phyloP scores from a whole-genome alignment of 2,329 filamentous ascomycete species.

The Penicillium sp. region DNA sequence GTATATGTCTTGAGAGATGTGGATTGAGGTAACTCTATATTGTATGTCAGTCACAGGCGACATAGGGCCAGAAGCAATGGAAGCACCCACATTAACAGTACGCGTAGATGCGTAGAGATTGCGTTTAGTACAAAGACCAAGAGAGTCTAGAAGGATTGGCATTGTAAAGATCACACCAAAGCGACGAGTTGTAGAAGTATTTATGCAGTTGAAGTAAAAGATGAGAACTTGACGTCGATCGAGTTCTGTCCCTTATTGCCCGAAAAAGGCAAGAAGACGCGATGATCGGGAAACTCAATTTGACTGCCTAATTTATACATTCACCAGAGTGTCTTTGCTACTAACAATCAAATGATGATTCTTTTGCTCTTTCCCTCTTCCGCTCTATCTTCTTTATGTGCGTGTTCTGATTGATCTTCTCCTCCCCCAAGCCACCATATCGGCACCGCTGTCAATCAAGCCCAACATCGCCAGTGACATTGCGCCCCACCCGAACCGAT shows the following conservation, averaged over 20 bases:
- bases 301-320: constrained; percentile 1
- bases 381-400: background rate
- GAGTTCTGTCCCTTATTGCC: background rate
- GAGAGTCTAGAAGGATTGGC: background rate
- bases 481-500: constrained; percentile 32
- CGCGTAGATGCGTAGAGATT: background rate
- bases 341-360: background rate
- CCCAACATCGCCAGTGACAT: constrained; percentile 31
- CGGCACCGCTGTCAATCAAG: constrained; percentile 27
- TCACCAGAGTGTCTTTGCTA: background rate
- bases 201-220: background rate
- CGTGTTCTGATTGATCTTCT: background rate
- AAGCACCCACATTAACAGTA: background rate
- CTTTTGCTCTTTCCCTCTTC: constrained; percentile 1
- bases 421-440: constrained; percentile 22
- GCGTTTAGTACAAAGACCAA: background rate
- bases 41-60: background rate
- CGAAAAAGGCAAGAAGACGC: constrained; percentile 10
- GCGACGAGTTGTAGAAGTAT: background rate
- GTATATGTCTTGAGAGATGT: background rate
- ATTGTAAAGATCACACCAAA: background rate
- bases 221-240: background rate
- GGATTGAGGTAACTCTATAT: background rate
- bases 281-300: constrained; percentile 13
- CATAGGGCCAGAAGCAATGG: background rate